Evolutionary conservation across 1,284 basidiomycete species (phyloP).

Genomic region (Clitocybe nebularis): DNA sequence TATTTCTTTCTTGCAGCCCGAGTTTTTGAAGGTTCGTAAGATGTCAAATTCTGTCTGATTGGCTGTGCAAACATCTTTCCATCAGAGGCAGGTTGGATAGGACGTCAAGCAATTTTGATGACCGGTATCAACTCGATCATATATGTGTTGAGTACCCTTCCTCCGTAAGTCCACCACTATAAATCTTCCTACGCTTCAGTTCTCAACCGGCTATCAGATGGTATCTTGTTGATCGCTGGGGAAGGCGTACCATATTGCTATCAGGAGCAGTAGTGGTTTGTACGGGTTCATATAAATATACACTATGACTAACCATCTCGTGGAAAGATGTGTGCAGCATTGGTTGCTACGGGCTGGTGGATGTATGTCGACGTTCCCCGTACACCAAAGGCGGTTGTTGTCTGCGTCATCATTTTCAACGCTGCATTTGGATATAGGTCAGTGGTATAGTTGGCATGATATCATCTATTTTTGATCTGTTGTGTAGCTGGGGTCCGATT

Average conservation of each 20-base stretch:
- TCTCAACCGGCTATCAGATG: no score
- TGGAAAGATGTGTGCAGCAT: slow-evolving; percentile 69
- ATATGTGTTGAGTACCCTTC: slow-evolving; percentile 81
- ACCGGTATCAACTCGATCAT: slow-evolving; percentile 92
- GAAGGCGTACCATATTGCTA: slow-evolving; percentile 87
- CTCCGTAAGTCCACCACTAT: slow-evolving; percentile 74
- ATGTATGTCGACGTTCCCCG: slow-evolving; percentile 87
- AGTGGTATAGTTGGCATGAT: slow-evolving; percentile 6
- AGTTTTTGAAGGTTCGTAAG: slow-evolving; percentile 79
- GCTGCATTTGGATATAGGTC: slow-evolving; percentile 85
- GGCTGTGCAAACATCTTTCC: slow-evolving; percentile 16
- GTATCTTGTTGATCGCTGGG: slow-evolving; percentile 94
- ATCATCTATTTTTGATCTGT: no score
- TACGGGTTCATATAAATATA: slow-evolving; percentile 1
- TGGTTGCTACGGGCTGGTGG: slow-evolving; percentile 86
- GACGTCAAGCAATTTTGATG: slow-evolving; percentile 96
- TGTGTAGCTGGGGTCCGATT: slow-evolving; percentile 74
- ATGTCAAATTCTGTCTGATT: neutral
- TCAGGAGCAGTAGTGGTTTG: slow-evolving; percentile 84
- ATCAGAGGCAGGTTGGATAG: slow-evolving; percentile 93
- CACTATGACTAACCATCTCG: slow-evolving; percentile 6
- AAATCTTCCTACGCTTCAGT: no score
- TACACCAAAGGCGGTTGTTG: slow-evolving; percentile 87
- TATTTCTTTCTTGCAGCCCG: slow-evolving; percentile 43
- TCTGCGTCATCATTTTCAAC: slow-evolving; percentile 92